Evolutionary conservation across 139 green algal species (phyloP).

Genomic region (Trebouxia sp.): DNA sequence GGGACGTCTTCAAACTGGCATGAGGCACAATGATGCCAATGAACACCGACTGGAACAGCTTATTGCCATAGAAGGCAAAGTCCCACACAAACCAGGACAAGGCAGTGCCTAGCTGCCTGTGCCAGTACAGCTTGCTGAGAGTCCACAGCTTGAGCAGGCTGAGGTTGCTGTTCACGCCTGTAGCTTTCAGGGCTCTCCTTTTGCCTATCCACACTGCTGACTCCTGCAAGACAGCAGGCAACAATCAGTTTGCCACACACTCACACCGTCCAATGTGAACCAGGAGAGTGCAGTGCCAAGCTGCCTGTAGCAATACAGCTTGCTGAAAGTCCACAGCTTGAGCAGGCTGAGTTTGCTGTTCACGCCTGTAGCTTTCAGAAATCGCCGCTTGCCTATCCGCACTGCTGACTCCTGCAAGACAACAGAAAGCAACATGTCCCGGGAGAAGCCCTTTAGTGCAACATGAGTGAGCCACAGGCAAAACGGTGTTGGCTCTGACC

Average conservation of each 20-base stretch:
- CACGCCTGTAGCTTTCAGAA: neutral
- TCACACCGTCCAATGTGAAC: neutral
- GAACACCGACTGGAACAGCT: slow-evolving; percentile 33
- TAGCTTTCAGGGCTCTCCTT: neutral
- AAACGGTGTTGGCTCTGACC: too few species aligned
- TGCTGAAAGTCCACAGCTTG: slow-evolving; percentile 9
- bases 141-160: slow-evolving; percentile 1
- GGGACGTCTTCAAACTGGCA: slow-evolving; percentile 39
- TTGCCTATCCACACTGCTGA: slow-evolving; percentile 7
- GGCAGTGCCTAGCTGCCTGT: slow-evolving; percentile 21
- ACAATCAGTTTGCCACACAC: neutral
- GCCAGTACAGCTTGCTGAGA: slow-evolving; percentile 32
- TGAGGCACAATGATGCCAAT: slow-evolving; percentile 30
- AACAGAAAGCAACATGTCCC: neutral
- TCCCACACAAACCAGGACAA: slow-evolving; percentile 39
- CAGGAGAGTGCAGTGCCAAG: slow-evolving; percentile 27
- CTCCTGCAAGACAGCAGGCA: neutral
- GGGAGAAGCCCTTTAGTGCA: too few species aligned
- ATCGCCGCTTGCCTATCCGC: neutral
- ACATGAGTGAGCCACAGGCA: too few species aligned
- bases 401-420: slow-evolving; percentile 9
- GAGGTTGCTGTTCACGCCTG: neutral
- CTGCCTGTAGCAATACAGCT: slow-evolving; percentile 33
- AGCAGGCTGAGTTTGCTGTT: neutral
- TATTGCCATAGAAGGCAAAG: slow-evolving; percentile 34